A percentile compares a stretch with the other conserved stretches of the same genome.
Evolutionary conservation across 75 land plant genomes (phyloP).

Genomic region (Sequoiadendron giganteum): DNA sequence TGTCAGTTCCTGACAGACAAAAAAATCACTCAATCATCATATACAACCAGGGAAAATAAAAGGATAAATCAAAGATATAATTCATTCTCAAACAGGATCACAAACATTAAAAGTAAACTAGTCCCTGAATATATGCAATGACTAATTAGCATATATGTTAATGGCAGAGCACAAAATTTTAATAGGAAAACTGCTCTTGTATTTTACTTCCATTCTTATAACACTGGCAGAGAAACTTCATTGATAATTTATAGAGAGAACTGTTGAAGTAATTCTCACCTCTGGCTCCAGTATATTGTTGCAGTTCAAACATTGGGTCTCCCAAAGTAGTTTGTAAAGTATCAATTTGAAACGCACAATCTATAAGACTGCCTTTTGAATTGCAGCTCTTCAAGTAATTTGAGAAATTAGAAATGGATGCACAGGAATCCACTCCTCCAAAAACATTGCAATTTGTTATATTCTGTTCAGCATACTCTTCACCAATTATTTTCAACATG

Average conservation of each 20-base stretch:
- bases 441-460: conserved; percentile 26
- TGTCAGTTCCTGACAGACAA: too few relatives aligned
- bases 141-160: not conserved
- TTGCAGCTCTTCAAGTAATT: conserved; percentile 24
- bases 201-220: not conserved
- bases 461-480: conserved; percentile 9
- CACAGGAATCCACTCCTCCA: conserved; percentile 24
- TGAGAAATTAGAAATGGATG: conserved; percentile 16
- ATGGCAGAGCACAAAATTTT: not conserved
- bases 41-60: not conserved
- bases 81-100: not conserved
- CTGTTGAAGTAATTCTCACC: conserved; percentile 8
- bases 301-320: conserved; percentile 15
- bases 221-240: not conserved
- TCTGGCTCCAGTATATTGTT: conserved; percentile 9
- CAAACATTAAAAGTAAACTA: not conserved
- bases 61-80: not conserved
- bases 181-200: not conserved
- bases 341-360: conserved; percentile 23
- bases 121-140: not conserved
- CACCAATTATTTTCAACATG: conserved; percentile 21
- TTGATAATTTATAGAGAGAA: not conserved
- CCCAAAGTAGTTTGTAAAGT: conserved; percentile 16
- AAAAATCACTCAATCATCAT: not conserved
- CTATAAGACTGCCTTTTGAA: conserved; percentile 15